Percentiles rank a stretch among this genome's conserved stretches.
Evolutionary conservation across 345 rosid species (phyloP).

Genomic region (Anacardium occidentale): DNA sequence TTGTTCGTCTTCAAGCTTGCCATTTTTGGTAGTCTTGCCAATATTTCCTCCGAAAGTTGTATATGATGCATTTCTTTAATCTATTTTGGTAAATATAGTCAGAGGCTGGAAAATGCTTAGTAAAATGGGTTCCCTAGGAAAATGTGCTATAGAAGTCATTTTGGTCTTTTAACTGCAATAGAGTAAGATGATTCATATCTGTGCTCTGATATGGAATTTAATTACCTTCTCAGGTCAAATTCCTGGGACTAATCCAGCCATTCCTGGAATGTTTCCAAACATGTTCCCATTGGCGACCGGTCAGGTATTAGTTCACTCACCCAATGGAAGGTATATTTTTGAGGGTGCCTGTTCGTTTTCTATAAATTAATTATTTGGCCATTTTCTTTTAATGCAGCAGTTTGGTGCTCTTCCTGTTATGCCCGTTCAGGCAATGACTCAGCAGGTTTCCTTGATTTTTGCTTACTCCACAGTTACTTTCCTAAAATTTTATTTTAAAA

Average conservation of each 20-base stretch:
- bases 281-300: conserved; percentile 70
- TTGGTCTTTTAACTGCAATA: conserved; percentile 2
- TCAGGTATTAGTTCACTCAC: conserved; percentile 48
- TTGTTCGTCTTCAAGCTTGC: conserved; percentile 83
- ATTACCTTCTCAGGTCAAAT: conserved; percentile 64
- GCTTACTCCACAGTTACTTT: neutral
- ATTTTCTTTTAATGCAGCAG: conserved; percentile 44
- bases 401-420: conserved; percentile 75
- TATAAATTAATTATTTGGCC: conserved; percentile 18
- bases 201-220: conserved; percentile 20
- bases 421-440: conserved; percentile 99
- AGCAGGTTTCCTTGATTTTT: conserved; percentile 61
- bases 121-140: conserved; percentile 11
- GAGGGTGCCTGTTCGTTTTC: conserved; percentile 10
- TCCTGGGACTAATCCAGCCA: conserved; percentile 58
- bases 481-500: neutral
- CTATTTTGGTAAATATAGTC: conserved; percentile 20
- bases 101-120: conserved; percentile 29
- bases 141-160: neutral
- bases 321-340: neutral
- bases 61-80: conserved; percentile 34
- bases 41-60: conserved; percentile 44
- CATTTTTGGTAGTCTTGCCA: conserved; percentile 77
- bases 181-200: conserved; percentile 13
- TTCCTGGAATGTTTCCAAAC: conserved; percentile 88